Base-by-base conservation (phyloP, 345 rosid genomes). In the Noccaea caerulescens region DNA sequence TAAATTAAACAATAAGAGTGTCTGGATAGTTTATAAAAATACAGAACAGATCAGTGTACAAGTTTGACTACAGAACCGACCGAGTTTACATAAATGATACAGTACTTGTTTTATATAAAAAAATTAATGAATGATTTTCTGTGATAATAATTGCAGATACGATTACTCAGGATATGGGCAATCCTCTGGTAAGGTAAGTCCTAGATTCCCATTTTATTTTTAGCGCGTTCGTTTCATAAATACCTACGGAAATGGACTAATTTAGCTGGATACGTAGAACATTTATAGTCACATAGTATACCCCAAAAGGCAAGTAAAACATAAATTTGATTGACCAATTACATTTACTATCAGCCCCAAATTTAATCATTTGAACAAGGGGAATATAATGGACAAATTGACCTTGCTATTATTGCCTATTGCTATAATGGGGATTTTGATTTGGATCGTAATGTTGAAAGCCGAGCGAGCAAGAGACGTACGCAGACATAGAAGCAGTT, bases 161-260 rank as follows among this genome's bases (percentile, higher is more conserved):
- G 97, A 91, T 80, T 91, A 91, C 69, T 87, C 96, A 53, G 97
- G 97, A 13, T 91, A 91, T 81, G 97, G 97, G 58, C 85, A 81
- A 60, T 91, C 97, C 43, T 81, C 91, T 14, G 97, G 97, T 67
- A 91, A 91, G 97, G 97, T 91, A 84, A 43, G 69, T 63, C 43
- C 49, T 54, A 8, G 13, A 43, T 75, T 68, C 27, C 18, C 7
- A 44, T 20, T 5, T 13, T 14, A 1, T 0, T 20, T 13, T 59
- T 27, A 23, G 12, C 41, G 5, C 14, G 34, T 45, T 30, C 10
- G 46, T 36, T 63, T 16, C 44, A 58, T 55, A n/a, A 18, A 38
- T 4, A 20, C 23, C 23, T 20, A 20, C 23, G 23, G 23, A 20
- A 20, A 20, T 20, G 23, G 23, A 20, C 23, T 1, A 20, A 1